phyloP scores from a whole-genome alignment of 768 basidiomycete species.

The Pleurotus eryngii region DNA sequence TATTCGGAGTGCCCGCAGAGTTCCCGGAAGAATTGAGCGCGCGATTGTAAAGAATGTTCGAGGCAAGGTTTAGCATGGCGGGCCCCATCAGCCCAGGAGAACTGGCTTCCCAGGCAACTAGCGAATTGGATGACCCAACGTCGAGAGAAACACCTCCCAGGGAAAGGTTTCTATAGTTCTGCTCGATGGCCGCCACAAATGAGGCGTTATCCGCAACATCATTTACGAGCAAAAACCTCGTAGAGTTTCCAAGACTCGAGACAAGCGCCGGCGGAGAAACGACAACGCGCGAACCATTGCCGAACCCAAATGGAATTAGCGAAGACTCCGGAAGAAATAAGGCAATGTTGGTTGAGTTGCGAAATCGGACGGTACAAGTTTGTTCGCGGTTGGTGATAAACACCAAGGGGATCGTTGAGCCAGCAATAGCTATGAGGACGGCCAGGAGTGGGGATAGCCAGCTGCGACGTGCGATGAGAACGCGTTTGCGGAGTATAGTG shows the following conservation, averaged over 20 bases:
- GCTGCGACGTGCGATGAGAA: constrained; percentile 57
- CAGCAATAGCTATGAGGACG: constrained; percentile 54
- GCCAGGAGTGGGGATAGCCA: constrained; percentile 65
- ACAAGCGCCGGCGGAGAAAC: constrained; percentile 54
- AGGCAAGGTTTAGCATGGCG: constrained; percentile 62
- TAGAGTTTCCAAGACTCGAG: constrained; percentile 40
- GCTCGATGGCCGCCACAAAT: constrained; percentile 51
- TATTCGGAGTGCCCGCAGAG: constrained; percentile 31
- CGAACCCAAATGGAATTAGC: constrained; percentile 23
- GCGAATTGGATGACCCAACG: constrained; percentile 38
- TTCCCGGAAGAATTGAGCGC: constrained; percentile 53
- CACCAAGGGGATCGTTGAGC: constrained; percentile 63
- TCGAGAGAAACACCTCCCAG: constrained; percentile 71
- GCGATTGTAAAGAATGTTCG: constrained; percentile 62
- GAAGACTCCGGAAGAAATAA: constrained; percentile 56
- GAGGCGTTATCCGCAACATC: constrained; percentile 55
- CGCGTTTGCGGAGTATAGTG: constrained; percentile 73
- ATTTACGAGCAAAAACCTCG: constrained; percentile 29
- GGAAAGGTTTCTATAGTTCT: constrained; percentile 51
- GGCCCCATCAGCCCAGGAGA: constrained; percentile 57
- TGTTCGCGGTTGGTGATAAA: constrained; percentile 52
- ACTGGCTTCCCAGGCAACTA: constrained; percentile 72
- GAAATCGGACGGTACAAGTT: constrained; percentile 45
- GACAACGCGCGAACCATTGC: constrained; percentile 32
- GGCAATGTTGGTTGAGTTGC: constrained; percentile 33